Conservation (phyloP, 2,329 filamentous ascomycete genomes). For the Ramularia endophylla region DNA sequence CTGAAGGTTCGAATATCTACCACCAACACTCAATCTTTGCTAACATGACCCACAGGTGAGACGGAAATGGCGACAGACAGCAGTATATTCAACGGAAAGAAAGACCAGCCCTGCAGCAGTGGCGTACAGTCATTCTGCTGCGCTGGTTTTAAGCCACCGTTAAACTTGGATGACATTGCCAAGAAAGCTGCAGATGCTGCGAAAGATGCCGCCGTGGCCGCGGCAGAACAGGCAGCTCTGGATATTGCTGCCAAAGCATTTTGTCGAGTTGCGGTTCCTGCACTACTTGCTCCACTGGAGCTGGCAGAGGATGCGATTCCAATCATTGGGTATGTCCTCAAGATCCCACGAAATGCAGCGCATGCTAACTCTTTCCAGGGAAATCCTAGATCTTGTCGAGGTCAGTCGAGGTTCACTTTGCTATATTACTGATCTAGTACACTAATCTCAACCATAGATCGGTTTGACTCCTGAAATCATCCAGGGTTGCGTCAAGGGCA, state of each 20-base stretch:
- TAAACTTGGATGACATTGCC: slow-evolving; percentile 12
- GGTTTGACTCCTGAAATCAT: slow-evolving; percentile 30
- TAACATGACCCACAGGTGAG: slow-evolving; percentile 14
- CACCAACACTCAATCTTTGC: neutral
- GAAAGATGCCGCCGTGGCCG: slow-evolving; percentile 22
- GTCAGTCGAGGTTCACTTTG: too few species aligned
- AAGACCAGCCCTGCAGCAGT: slow-evolving; percentile 29
- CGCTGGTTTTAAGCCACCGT: slow-evolving; percentile 26
- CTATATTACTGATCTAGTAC: too few species aligned
- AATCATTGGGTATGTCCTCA: too few species aligned
- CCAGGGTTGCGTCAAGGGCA: slow-evolving; percentile 28
- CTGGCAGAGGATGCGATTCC: slow-evolving; percentile 8
- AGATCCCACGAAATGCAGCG: too few species aligned
- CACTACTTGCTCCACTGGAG: slow-evolving; percentile 20
- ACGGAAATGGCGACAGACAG: slow-evolving; percentile 28
- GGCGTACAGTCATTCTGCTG: slow-evolving; percentile 21
- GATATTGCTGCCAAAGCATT: slow-evolving; percentile 34
- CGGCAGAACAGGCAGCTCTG: slow-evolving; percentile 27
- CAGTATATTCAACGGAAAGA: slow-evolving; percentile 24
- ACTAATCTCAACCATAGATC: too few species aligned
- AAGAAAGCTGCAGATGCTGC: slow-evolving; percentile 22
- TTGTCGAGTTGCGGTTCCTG: slow-evolving; percentile 32
- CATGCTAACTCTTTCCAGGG: neutral
- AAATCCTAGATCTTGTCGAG: slow-evolving; percentile 1
- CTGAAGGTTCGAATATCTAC: slow-evolving; percentile 4